These are phyloP conservation scores for Letharia lupina DNA, from an alignment of 495 filamentous ascomycete species.

Conservation along the genomic window DNA sequence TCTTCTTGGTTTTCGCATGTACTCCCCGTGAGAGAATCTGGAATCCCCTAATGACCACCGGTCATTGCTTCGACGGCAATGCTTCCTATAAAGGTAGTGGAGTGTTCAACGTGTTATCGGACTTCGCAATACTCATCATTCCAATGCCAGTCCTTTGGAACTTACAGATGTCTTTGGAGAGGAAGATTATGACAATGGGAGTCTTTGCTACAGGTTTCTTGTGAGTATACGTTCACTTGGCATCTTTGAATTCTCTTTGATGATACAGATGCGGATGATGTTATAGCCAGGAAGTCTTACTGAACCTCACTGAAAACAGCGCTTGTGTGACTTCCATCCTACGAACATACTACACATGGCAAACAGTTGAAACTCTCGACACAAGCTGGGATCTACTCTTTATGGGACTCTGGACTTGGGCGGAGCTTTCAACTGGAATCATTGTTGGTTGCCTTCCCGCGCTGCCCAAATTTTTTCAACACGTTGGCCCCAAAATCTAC, in stretches of 20 bases:
- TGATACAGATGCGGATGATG: background rate
- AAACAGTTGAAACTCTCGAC: background rate
- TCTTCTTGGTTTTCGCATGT: background rate
- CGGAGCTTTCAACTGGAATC: constrained; percentile 5
- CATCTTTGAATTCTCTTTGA: background rate
- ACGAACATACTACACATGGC: constrained; percentile 12
- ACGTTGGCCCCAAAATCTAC: constrained; percentile 7
- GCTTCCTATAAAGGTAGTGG: constrained; percentile 21
- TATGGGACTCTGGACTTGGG: constrained; percentile 6
- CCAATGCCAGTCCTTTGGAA: constrained; percentile 9
- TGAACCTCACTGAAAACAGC: background rate
- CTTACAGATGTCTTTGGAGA: background rate
- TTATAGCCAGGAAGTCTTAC: background rate
- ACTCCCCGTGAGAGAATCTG: background rate
- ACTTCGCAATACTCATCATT: constrained; percentile 7
- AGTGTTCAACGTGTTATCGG: constrained; percentile 9
- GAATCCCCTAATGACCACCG: constrained; percentile 7
- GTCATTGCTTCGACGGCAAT: constrained; percentile 29
- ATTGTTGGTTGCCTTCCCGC: constrained; percentile 10
- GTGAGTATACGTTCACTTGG: background rate
- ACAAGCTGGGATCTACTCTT: background rate
- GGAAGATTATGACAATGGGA: background rate
- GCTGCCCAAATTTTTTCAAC: constrained; percentile 10
- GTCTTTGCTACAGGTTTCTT: constrained; percentile 11
- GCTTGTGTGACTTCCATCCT: constrained; percentile 13